phyloP scores from a whole-genome alignment of 2,329 filamentous ascomycete genomes.

The Exophiala sp. region DNA sequence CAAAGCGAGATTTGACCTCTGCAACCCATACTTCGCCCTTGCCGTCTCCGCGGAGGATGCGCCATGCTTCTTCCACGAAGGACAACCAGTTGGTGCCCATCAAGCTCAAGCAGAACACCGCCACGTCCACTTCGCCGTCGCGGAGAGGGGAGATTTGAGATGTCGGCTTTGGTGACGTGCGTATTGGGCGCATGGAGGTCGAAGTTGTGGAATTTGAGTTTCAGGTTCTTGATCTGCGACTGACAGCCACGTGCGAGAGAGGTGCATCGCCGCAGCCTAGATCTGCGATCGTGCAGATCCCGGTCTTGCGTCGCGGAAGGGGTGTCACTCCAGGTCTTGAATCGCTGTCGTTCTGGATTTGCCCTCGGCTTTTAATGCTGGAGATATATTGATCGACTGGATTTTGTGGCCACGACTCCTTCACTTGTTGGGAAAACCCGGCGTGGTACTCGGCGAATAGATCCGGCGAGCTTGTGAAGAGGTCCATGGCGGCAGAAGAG shows the following conservation, averaged over 20 bases:
- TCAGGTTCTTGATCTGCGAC: conserved; percentile 57
- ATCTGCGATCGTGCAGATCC: conserved; percentile 75
- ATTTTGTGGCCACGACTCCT: conserved; percentile 87
- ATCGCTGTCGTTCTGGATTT: conserved; percentile 19
- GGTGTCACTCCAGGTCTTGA: conserved; percentile 33
- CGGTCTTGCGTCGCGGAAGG: conserved; percentile 63
- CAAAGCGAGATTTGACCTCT: conserved; percentile 93
- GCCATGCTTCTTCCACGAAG: conserved; percentile 93
- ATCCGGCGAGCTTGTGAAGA: conserved; percentile 80
- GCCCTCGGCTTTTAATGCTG: conserved; percentile 60
- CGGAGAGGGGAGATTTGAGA: conserved; percentile 72
- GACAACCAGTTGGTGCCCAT: conserved; percentile 99
- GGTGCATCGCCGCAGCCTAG: conserved; percentile 89
- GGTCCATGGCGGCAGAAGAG: conserved; percentile 70
- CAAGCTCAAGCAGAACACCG: conserved; percentile 89
- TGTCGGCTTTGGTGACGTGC: conserved; percentile 81
- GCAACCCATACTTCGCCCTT: conserved; percentile 86
- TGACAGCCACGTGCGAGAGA: conserved; percentile 64
- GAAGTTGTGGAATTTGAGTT: conserved; percentile 72
- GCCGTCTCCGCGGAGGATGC: conserved; percentile 80
- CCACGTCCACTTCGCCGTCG: conserved; percentile 72
- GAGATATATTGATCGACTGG: conserved; percentile 82
- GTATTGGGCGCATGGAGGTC: conserved; percentile 74
- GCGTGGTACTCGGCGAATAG: conserved; percentile 96
- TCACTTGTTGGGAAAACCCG: conserved; percentile 90